Evolutionary conservation across 208 protist species (phyloP).

Genomic region (Naegleria gruberi): DNA sequence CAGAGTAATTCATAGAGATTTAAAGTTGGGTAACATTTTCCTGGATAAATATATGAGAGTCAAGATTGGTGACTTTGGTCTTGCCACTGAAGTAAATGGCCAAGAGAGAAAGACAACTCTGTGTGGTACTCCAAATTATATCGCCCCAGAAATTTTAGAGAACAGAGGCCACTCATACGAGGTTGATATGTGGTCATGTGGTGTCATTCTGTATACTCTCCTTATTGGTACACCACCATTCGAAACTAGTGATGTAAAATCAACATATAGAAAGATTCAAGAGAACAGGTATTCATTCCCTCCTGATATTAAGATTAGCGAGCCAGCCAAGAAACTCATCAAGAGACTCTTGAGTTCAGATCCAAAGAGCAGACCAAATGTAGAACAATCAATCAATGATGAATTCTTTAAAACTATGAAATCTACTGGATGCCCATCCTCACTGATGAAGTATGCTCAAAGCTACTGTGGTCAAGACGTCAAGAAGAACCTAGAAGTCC

Average conservation of each 20-base stretch:
- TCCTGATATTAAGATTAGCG: slow-evolving; percentile 47
- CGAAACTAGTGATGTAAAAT: slow-evolving; percentile 87
- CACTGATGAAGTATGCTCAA: not conserved
- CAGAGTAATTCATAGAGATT: slow-evolving; percentile 78
- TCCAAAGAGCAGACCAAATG: slow-evolving; percentile 21
- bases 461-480: not conserved
- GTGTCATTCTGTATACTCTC: slow-evolving; percentile 94
- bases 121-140: slow-evolving; percentile 93
- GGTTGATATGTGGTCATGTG: slow-evolving; percentile 95
- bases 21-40: slow-evolving; percentile 36
- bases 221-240: slow-evolving; percentile 95
- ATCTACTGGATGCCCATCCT: not conserved
- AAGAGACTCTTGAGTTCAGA: slow-evolving; percentile 66
- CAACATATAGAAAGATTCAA: slow-evolving; percentile 88
- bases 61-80: slow-evolving; percentile 89
- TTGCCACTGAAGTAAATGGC: slow-evolving; percentile 71
- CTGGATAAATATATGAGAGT: slow-evolving; percentile 47
- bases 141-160: slow-evolving; percentile 64
- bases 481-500: not conserved
- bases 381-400: not conserved
- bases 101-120: slow-evolving; percentile 82
- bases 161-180: slow-evolving; percentile 87
- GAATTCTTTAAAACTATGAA: slow-evolving; percentile 10
- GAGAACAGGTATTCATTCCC: slow-evolving; percentile 85
- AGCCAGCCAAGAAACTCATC: slow-evolving; percentile 75